These are phyloP conservation scores for Grifola frondosa DNA, from an alignment of 1,284 basidiomycete genomes.

Conservation along the genomic window DNA sequence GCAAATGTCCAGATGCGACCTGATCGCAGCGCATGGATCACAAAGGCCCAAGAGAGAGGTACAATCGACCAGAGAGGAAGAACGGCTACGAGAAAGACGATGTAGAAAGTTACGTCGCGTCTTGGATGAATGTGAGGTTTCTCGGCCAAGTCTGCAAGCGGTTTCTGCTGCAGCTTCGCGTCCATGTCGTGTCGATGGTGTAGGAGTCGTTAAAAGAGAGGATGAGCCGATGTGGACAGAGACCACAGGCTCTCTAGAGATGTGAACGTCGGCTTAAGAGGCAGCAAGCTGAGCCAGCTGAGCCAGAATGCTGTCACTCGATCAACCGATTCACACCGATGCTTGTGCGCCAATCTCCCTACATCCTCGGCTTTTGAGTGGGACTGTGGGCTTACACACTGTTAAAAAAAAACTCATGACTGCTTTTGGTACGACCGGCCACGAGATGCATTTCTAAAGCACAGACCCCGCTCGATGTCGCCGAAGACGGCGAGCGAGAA, in stretches of 20 bases:
- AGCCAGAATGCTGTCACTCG: too few relatives aligned
- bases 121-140: slow-evolving; percentile 28
- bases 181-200: slow-evolving; percentile 23
- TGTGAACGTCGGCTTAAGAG: too few relatives aligned
- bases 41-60: slow-evolving; percentile 71
- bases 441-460: too few relatives aligned
- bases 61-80: slow-evolving; percentile 70
- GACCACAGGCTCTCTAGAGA: background rate
- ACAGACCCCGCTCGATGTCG: too few relatives aligned
- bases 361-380: too few relatives aligned
- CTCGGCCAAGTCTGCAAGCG: slow-evolving; percentile 30
- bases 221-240: slow-evolving; percentile 5
- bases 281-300: too few relatives aligned
- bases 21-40: slow-evolving; percentile 52
- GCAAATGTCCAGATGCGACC: slow-evolving; percentile 45
- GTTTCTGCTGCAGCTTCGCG: slow-evolving; percentile 13
- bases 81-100: slow-evolving; percentile 58
- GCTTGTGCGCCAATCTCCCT: too few relatives aligned
- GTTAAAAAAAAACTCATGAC: too few relatives aligned
- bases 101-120: slow-evolving; percentile 54
- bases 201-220: slow-evolving; percentile 8
- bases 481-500: background rate
- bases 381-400: too few relatives aligned
- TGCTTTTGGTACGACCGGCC: too few relatives aligned
- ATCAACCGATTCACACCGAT: too few relatives aligned